Percentiles rank a stretch among this genome's conserved stretches.
phyloP scores from a whole-genome alignment of 2,329 filamentous ascomycete species.

The Ophiostoma populinum region DNA sequence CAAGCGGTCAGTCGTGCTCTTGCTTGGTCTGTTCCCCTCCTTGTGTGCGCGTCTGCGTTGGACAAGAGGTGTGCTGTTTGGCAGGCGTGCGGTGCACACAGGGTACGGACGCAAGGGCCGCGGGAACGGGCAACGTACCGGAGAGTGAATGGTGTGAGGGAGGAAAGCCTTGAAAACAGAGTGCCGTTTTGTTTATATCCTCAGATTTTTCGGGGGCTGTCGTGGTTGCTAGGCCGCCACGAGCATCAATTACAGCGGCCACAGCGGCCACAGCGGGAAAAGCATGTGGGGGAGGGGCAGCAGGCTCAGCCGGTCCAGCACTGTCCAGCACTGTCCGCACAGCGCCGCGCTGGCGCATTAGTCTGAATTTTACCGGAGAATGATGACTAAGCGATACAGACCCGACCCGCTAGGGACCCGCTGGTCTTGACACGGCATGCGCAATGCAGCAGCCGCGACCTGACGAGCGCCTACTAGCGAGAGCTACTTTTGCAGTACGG shows the following conservation, averaged over 20 bases:
- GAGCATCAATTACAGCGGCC: not conserved
- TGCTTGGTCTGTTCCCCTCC: too few species aligned
- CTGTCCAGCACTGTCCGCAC: too few species aligned
- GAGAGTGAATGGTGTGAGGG: not conserved
- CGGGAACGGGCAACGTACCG: too few species aligned
- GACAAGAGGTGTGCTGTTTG: too few species aligned
- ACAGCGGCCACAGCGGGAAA: not conserved
- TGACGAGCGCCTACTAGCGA: not conserved
- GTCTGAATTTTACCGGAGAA: too few species aligned
- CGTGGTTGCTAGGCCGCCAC: constrained; percentile 9
- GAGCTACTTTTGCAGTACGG: constrained; percentile 2
- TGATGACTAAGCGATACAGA: constrained; percentile 5
- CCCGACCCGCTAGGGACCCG: too few species aligned
- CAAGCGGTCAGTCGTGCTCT: not conserved
- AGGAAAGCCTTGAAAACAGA: not conserved
- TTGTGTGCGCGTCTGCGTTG: too few species aligned
- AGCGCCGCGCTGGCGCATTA: too few species aligned
- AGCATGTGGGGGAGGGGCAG: constrained; percentile 9
- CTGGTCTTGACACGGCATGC: constrained; percentile 1
- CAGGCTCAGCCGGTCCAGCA: not conserved
- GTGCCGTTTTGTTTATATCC: constrained; percentile 3
- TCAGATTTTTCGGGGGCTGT: constrained; percentile 3
- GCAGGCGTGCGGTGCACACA: too few species aligned
- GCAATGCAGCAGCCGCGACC: constrained; percentile 7
- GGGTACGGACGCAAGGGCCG: too few species aligned